Evolutionary conservation across 2,329 filamentous ascomycete species (phyloP).

Genomic region (Septoria petroselini): DNA sequence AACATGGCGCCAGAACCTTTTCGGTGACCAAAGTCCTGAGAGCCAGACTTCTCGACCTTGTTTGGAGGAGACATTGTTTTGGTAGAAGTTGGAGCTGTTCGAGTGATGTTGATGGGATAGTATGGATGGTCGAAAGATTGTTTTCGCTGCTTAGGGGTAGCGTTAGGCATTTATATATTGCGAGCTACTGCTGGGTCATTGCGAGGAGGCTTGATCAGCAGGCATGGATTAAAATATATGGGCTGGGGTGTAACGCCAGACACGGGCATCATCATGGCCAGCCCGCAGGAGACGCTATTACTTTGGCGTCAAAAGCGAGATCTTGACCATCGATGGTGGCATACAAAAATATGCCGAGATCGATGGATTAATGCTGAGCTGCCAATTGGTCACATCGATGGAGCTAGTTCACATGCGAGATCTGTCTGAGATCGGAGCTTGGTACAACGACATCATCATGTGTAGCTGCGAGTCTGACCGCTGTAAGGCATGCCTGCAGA

Average conservation of each 20-base stretch:
- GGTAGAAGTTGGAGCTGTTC: background rate
- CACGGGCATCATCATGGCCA: background rate
- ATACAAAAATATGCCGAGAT: background rate
- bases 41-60: slow-evolving; percentile 16
- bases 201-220: background rate
- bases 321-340: background rate
- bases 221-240: background rate
- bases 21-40: slow-evolving; percentile 17
- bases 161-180: background rate
- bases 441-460: slow-evolving; percentile 1
- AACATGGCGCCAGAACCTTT: slow-evolving; percentile 15
- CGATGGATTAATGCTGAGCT: background rate
- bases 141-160: background rate
- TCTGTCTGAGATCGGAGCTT: background rate
- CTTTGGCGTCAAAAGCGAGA: background rate
- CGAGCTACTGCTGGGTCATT: background rate
- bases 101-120: background rate
- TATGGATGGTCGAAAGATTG: background rate
- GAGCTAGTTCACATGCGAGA: slow-evolving; percentile 2
- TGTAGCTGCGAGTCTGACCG: background rate
- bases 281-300: background rate
- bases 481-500: background rate
- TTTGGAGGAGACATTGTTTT: slow-evolving; percentile 13
- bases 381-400: background rate
- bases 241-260: background rate